Evolutionary conservation across 2,329 filamentous ascomycete species (phyloP), one percentile per base, ranked within the genome.

Genomic region (Bipolaris oryzae): DNA sequence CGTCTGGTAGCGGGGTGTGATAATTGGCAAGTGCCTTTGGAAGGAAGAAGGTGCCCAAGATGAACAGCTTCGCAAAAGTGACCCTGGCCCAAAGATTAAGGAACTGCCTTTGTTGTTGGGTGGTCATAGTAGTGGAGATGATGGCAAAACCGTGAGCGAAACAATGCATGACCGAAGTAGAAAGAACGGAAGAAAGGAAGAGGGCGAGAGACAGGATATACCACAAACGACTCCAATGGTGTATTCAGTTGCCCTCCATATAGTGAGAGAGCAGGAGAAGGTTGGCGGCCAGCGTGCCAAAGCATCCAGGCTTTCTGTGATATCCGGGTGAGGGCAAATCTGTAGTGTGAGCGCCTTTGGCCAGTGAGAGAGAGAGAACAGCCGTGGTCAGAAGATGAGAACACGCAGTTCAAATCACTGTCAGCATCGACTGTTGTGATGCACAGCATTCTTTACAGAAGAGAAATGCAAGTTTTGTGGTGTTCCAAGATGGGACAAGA

Each of bases 1-100:
- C 57, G 20, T 58, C 57, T 50, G 61, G 62, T 43, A 56, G 25
- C 1, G 58, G 58, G 31, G 68, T 67, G 34, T 68, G 54, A 15
- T 63, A 49, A 11, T 62, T 57, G 21, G 63, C 54, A 15, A 51
- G 39, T 7, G 50, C 52, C 2, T 28, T 11, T 6, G 48, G 56
- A 1, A 48, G 9, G 23, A 47, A 53, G 9, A 44, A 35, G 1
- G 50, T 31, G 3, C 52, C 25, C 18, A 48, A 4, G 3, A 13
- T 20, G 2, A 45, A 21, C 5, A 50, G 5, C 11, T 6, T 56
- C 11, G 28, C 16, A 11, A 35, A 20, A 5, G 10, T 31, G 4
- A 31, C 9, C 15, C 13, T n/a, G 23, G 31, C n/a, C 31, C 11
- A 44, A 10, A 18, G 0, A 11, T 43, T 16, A 44, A 50, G 48